These are phyloP conservation scores for Lactifluus echinatus DNA, from an alignment of 768 basidiomycete genomes.

Conservation along the genomic window DNA sequence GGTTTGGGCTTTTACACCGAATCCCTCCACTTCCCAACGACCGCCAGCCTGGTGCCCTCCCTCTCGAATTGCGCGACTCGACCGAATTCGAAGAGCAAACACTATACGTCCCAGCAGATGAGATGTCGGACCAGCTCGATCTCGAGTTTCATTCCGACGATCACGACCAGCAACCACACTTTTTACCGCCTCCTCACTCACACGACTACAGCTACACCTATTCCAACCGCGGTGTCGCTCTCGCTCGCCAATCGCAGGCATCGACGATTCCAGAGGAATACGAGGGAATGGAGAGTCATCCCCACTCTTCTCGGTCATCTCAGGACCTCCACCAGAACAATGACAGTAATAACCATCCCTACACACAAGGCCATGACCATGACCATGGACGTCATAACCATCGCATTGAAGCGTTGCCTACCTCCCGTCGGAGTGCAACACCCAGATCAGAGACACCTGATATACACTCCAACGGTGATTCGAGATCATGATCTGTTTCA, in stretches of 20 bases:
- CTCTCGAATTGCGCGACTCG: conserved; percentile 43
- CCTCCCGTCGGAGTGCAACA: background rate
- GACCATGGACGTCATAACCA: conserved; percentile 15
- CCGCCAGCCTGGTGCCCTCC: conserved; percentile 46
- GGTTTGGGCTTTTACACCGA: conserved; percentile 87
- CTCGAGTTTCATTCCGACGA: conserved; percentile 24
- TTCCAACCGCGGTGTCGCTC: conserved; percentile 16
- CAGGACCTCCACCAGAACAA: conserved; percentile 4
- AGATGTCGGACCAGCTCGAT: conserved; percentile 36
- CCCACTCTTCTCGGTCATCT: conserved; percentile 15
- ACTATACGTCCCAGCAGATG: conserved; percentile 70
- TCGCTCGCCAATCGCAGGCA: conserved; percentile 2
- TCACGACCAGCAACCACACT: conserved; percentile 23
- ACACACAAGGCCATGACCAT: conserved; percentile 10
- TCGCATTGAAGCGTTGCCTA: conserved; percentile 5
- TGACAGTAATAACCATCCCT: background rate
- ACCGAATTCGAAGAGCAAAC: conserved; percentile 52
- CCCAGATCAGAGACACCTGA: conserved; percentile 1
- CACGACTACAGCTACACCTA: conserved; percentile 19
- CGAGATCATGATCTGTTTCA: conserved; percentile 12
- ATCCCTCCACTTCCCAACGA: conserved; percentile 73
- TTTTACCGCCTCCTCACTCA: conserved; percentile 8
- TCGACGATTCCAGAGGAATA: conserved; percentile 19
- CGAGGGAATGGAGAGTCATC: conserved; percentile 8
- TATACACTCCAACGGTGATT: conserved; percentile 20